Conservation (phyloP, 1,284 basidiomycete genomes). For the Pholiota adiposa region DNA sequence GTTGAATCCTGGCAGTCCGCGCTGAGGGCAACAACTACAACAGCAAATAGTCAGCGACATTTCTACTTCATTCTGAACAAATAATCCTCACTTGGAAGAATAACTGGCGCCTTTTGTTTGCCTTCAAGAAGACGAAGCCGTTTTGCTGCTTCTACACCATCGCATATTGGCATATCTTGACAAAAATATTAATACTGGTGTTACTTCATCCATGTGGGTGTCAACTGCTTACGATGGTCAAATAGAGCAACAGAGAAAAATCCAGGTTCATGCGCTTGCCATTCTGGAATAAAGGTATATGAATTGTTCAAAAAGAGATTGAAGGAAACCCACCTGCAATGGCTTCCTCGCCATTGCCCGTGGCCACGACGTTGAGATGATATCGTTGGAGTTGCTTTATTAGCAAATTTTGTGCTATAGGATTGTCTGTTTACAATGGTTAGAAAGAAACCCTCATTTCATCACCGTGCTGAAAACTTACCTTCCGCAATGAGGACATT, state of each 20-base stretch:
- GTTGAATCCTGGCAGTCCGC: conserved; percentile 78
- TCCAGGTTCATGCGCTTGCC: conserved; percentile 68
- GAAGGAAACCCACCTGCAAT: conserved; percentile 44
- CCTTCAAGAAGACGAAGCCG: conserved; percentile 61
- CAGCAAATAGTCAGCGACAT: conserved; percentile 7
- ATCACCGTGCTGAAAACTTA: conserved; percentile 22
- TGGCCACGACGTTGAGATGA: conserved; percentile 61
- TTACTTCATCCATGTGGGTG: neutral
- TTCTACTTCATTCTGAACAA: neutral
- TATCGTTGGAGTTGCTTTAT: conserved; percentile 67
- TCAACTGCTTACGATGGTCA: conserved; percentile 61
- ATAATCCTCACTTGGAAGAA: conserved; percentile 55
- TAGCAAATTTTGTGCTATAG: conserved; percentile 66
- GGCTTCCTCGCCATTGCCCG: conserved; percentile 70
- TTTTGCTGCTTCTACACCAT: conserved; percentile 74
- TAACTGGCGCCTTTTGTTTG: conserved; percentile 49
- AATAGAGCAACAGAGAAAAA: conserved; percentile 72
- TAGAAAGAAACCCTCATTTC: neutral
- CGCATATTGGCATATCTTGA: conserved; percentile 77
- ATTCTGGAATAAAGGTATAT: conserved; percentile 45
- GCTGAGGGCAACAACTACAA: conserved; percentile 66
- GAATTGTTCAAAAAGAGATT: neutral
- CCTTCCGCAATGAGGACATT: conserved; percentile 75
- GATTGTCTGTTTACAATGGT: conserved; percentile 52
- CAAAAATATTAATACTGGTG: neutral